These are phyloP conservation scores for Crucihimalaya himalaica DNA, from an alignment of 345 rosid genomes.

Conservation along the genomic window DNA sequence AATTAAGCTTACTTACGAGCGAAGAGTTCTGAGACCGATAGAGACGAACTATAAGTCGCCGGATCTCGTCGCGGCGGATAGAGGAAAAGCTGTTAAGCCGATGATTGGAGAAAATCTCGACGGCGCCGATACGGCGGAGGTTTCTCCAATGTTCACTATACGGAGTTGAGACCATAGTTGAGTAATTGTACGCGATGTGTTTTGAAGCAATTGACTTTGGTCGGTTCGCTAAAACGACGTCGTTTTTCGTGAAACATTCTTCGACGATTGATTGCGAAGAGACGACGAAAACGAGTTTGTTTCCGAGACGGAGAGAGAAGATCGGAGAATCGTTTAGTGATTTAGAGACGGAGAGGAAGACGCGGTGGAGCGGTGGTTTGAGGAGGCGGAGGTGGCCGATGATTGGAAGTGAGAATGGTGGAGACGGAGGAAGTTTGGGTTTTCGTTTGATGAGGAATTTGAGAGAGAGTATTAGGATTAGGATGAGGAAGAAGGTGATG, in stretches of 20 bases:
- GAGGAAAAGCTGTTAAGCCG: not conserved
- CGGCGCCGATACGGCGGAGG: constrained; percentile 8
- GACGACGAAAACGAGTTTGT: constrained; percentile 10
- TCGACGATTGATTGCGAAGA: not conserved
- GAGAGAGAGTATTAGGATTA: not conserved
- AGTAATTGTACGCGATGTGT: not conserved
- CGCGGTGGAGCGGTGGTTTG: constrained; percentile 6
- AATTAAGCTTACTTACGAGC: not conserved
- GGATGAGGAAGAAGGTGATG: not conserved
- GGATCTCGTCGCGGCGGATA: not conserved
- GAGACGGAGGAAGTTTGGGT: not conserved
- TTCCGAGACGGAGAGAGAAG: constrained; percentile 7
- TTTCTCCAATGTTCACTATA: constrained; percentile 14
- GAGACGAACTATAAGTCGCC: constrained; percentile 5
- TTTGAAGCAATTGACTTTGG: not conserved
- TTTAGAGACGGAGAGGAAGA: not conserved
- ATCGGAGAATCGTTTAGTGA: not conserved
- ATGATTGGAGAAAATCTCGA: constrained; percentile 1
- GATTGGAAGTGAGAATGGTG: not conserved
- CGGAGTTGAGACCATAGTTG: not conserved
- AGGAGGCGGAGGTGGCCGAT: constrained; percentile 15
- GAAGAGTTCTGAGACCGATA: not conserved
- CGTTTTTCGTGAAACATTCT: not conserved
- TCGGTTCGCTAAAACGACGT: not conserved
- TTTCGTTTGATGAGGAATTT: not conserved